Evolutionary conservation across 129 eudicot genomes (phyloP).

Genomic region (Pittosporum tobira): DNA sequence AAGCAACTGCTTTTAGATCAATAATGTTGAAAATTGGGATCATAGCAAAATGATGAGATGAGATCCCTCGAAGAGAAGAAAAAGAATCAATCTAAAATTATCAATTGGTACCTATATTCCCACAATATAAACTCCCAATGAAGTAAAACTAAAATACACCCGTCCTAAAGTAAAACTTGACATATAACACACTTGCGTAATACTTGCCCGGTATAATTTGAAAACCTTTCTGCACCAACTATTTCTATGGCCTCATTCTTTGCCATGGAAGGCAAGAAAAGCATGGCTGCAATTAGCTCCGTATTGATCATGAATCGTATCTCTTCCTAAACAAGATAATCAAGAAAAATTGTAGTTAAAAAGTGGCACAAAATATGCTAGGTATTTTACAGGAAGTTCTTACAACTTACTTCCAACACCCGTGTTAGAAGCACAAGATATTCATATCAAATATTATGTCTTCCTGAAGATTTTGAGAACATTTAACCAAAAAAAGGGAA

Average conservation of each 20-base stretch:
- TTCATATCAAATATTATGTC: too few species aligned
- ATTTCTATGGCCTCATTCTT: conserved; percentile 93
- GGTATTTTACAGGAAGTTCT: not conserved
- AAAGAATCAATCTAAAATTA: too few species aligned
- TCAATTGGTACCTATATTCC: not conserved
- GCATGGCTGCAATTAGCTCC: conserved; percentile 84
- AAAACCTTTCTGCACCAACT: conserved; percentile 78
- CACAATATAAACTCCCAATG: not conserved
- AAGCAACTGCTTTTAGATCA: too few species aligned
- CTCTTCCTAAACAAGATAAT: conserved; percentile 53
- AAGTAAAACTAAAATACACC: not conserved
- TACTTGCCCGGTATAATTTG: conserved; percentile 71
- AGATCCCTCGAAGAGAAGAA: too few species aligned
- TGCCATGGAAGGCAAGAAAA: conserved; percentile 86
- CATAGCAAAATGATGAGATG: too few species aligned
- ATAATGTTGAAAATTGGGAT: too few species aligned
- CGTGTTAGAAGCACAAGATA: not conserved
- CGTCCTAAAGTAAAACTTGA: not conserved
- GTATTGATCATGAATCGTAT: conserved; percentile 97
- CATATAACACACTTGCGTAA: conserved; percentile 1
- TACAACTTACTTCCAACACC: not conserved
- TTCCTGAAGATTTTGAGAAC: not conserved
- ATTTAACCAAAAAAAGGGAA: not conserved
- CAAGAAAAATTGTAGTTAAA: not conserved
- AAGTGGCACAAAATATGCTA: not conserved